Evolutionary conservation across 305 asterid species (phyloP).

Genomic region (Nicotiana rustica): DNA sequence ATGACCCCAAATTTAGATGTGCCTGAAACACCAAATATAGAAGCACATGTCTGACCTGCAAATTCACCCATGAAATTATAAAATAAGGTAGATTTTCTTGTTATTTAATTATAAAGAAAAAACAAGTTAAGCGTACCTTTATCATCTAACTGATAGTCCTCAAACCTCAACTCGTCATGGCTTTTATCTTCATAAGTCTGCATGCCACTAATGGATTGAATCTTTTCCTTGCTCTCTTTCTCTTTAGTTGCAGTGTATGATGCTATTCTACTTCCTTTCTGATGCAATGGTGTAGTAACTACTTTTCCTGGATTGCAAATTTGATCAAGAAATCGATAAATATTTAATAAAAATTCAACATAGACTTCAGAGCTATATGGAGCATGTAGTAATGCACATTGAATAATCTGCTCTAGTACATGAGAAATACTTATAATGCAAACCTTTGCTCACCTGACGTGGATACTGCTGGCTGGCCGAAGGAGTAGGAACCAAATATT

Average conservation of each 20-base stretch:
- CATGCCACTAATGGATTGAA: slow-evolving; percentile 45
- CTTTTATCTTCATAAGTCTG: slow-evolving; percentile 39
- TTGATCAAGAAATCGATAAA: background rate
- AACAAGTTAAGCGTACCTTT: slow-evolving; percentile 39
- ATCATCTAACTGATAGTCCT: slow-evolving; percentile 37
- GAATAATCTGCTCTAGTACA: slow-evolving; percentile 1
- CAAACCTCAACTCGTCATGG: slow-evolving; percentile 50
- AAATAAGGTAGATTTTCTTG: slow-evolving; percentile 31
- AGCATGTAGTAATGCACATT: background rate
- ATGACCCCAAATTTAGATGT: slow-evolving; percentile 3
- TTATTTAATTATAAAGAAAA: background rate
- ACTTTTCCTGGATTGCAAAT: background rate
- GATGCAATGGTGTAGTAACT: background rate
- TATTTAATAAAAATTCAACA: background rate
- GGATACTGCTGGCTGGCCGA: slow-evolving; percentile 2
- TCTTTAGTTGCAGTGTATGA: slow-evolving; percentile 39
- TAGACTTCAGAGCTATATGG: background rate
- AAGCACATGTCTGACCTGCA: slow-evolving; percentile 25
- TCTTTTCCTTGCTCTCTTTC: background rate
- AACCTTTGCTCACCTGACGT: slow-evolving; percentile 27
- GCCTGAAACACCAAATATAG: background rate
- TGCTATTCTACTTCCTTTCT: slow-evolving; percentile 42
- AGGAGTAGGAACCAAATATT: slow-evolving; percentile 29
- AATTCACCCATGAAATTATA: slow-evolving; percentile 22
- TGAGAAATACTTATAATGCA: slow-evolving; percentile 5